A percentile compares a stretch with the other conserved stretches of the same genome.
These are phyloP conservation scores for Meyerozyma sp. DNA, from an alignment of 1,139 yeast genomes.

Conservation along the genomic window DNA sequence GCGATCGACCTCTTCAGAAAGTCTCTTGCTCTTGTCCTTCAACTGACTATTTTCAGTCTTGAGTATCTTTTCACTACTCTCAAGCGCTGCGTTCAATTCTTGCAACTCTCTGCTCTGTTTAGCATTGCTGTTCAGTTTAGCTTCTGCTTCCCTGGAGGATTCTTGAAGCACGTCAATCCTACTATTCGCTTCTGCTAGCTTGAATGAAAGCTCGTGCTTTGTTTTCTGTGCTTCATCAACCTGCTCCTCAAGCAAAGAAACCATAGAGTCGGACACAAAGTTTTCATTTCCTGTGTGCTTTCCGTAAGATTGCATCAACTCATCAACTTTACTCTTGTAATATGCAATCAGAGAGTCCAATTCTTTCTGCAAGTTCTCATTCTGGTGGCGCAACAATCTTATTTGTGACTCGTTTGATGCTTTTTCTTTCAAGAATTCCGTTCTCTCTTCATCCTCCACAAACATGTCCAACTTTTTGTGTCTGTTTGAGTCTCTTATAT, in stretches of 20 bases:
- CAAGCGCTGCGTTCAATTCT: constrained; percentile 9
- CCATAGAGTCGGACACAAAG: constrained; percentile 11
- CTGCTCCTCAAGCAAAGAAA: constrained; percentile 28
- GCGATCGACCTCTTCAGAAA: constrained; percentile 20
- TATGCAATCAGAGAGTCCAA: constrained; percentile 25
- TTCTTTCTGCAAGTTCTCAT: constrained; percentile 27
- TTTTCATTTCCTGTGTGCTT: constrained; percentile 4
- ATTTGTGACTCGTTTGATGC: constrained; percentile 29
- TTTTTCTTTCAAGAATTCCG: constrained; percentile 25
- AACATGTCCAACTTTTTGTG: constrained; percentile 15
- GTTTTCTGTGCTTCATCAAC: constrained; percentile 25
- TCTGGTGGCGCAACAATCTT: constrained; percentile 29
- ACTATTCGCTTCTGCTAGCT: constrained; percentile 14
- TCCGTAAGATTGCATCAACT: constrained; percentile 3
- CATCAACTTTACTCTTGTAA: constrained; percentile 19
- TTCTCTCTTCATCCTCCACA: constrained; percentile 27
- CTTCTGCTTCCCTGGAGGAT: constrained; percentile 9
- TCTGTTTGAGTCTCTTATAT: constrained; percentile 20
- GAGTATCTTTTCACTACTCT: constrained; percentile 13
- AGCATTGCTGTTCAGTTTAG: constrained; percentile 5
- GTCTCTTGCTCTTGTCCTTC: constrained; percentile 15
- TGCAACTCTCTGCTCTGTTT: constrained; percentile 5
- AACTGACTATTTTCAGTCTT: constrained; percentile 18
- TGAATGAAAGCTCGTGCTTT: constrained; percentile 18
- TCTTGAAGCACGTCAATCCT: constrained; percentile 8